These are phyloP conservation scores for Fusarium clavum DNA, from an alignment of 2,329 filamentous ascomycete genomes.

Conservation along the genomic window DNA sequence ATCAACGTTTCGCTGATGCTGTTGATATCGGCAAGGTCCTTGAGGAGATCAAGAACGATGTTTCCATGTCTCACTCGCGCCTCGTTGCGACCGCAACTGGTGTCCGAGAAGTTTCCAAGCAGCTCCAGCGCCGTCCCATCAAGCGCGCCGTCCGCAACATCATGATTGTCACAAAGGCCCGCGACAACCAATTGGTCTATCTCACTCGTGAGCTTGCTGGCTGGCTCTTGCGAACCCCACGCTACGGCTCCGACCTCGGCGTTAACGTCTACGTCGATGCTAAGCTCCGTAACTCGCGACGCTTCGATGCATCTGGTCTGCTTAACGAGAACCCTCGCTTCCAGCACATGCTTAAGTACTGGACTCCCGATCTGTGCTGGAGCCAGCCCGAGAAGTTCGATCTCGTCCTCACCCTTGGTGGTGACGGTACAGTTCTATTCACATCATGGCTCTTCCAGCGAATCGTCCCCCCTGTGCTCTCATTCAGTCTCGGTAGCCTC, in stretches of 20 bases:
- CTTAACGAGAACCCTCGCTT: constrained; percentile 80
- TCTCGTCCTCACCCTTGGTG: constrained; percentile 87
- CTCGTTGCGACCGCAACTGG: constrained; percentile 95
- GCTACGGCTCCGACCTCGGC: constrained; percentile 89
- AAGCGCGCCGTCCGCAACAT: constrained; percentile 91
- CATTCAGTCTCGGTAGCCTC: constrained; percentile 84
- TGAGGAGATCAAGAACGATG: constrained; percentile 90
- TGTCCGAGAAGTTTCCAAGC: constrained; percentile 94
- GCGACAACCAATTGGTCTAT: constrained; percentile 91
- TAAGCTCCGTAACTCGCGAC: constrained; percentile 87
- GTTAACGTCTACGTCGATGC: constrained; percentile 99
- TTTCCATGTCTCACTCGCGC: constrained; percentile 91
- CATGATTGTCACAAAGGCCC: constrained; percentile 98
- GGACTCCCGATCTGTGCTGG: constrained; percentile 97
- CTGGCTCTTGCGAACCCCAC: constrained; percentile 89
- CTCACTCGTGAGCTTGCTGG: constrained; percentile 87
- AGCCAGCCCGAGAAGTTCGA: constrained; percentile 94
- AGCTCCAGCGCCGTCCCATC: constrained; percentile 91
- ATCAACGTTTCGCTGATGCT: constrained; percentile 95
- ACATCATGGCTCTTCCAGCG: constrained; percentile 94
- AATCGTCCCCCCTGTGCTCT: constrained; percentile 85
- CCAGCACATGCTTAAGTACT: constrained; percentile 88
- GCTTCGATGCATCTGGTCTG: constrained; percentile 82
- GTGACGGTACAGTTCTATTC: constrained; percentile 88
- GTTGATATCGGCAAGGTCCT: constrained; percentile 95